Percentiles rank a stretch among this genome's conserved stretches.
These are phyloP conservation scores for Paecilomyces formosus DNA, from an alignment of 2,329 filamentous ascomycete genomes.

Conservation along the genomic window DNA sequence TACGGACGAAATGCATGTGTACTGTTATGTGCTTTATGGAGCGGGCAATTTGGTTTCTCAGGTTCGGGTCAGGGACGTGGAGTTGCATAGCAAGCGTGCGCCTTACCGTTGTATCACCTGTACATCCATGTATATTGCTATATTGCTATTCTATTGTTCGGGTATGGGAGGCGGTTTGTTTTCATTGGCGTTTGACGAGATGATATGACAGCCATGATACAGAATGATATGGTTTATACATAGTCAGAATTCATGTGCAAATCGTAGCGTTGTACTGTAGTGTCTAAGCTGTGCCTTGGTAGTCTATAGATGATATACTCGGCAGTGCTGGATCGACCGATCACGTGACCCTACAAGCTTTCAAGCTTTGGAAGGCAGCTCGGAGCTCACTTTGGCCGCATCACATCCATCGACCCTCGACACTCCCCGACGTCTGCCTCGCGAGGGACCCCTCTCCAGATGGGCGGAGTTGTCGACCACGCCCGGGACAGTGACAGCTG, in stretches of 20 bases:
- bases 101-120: neutral
- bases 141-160: neutral
- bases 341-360: too few relatives aligned
- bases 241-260: neutral
- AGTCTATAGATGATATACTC: too few relatives aligned
- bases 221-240: neutral
- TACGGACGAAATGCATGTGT: neutral
- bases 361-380: too few relatives aligned
- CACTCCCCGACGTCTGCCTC: neutral
- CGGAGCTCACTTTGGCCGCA: neutral
- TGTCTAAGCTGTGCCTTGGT: too few relatives aligned
- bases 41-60: neutral
- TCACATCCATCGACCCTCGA: neutral
- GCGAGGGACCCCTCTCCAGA: conserved; percentile 15
- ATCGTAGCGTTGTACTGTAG: neutral
- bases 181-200: neutral
- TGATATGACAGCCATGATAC: neutral
- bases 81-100: neutral
- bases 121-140: neutral
- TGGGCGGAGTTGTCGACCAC: conserved; percentile 25
- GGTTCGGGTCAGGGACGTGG: neutral
- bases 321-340: too few relatives aligned
- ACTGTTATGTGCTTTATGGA: neutral
- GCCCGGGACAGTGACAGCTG: conserved; percentile 31
- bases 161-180: neutral